Evolutionary conservation across 108 stramenopile genomes (phyloP), one percentile per base, ranked within the genome.

Genomic region (Asterionellopsis glacialis): DNA sequence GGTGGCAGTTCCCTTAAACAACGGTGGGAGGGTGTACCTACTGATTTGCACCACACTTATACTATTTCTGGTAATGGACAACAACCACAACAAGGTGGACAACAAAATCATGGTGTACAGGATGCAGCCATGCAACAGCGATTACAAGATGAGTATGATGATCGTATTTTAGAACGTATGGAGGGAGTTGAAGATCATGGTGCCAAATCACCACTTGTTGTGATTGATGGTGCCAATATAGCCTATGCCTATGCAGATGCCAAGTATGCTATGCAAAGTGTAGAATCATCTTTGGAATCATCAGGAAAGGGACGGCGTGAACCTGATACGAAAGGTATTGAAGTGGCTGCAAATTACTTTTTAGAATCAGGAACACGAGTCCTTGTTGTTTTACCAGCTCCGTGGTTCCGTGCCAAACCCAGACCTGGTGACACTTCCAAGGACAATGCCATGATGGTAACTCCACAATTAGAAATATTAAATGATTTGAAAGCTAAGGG

Each of bases 221-320:
- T 92, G 16, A 71, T 92, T 18, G 90, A 92, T 56, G 90, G 87
- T 39, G 90, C 90, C 59, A 92, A 92, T 58, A 72, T 92, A 14
- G 85, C 90, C 22, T 82, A 92, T 61, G 74, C 73, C n/a, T 92
- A 92, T 55, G 80, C 77, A 12, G 68, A 77, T n/a, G 78, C 81
- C 52, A 49, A 57, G 49, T 48, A 68, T 68, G 68, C 69, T 21
- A 40, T 57, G 18, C 14, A 19, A 18, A 18, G 23, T 15, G 48
- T 63, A 19, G 22, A 50, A 38, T 33, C 33, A 5, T 33, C 33
- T 7, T 33, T 33, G 33, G 5, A 33, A 7, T 33, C 33, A 7
- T 26, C 18, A 22, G 39, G 25, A 45, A 51, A 41, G 51, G 44
- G 27, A 41, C 50, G 61, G 26, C 61, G 9, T 42, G 52, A 91